Evolutionary conservation across 208 protist species (phyloP), one percentile per base, ranked within the genome.

Genomic region (Perkinsela sp.): DNA sequence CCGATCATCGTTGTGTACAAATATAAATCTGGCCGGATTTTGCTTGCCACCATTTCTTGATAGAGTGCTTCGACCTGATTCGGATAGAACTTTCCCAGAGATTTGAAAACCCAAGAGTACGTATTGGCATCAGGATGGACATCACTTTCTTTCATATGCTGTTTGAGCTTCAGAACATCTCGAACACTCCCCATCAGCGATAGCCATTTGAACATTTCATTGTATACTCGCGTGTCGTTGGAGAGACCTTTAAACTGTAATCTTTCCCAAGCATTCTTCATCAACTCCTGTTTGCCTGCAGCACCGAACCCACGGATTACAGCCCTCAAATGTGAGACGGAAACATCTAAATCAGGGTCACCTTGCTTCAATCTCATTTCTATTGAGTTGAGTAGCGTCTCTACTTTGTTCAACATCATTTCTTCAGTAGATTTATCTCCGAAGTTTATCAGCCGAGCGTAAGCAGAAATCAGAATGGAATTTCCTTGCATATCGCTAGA

Each of bases 141-240:
- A 22, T 71, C 70, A 68, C 74, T 74, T 22, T 68, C 31, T 67
- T 86, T 48, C 87, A 92, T 92, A 69, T 89, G 79, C 67, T 90
- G 80, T 67, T 92, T 92, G 32, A 92, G 75, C 0, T 74, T 75
- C n/a, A 90, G 79, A 1, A 90, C 78, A 67, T 88, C 81, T 76
- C 87, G 87, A 0, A 90, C 81, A 70, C 80, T 90, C 30, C 85
- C 82, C 85, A 90, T 90, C 1, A 90, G 71, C 31, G 85, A 74
- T 32, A 83, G 83, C 85, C 85, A 90, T 73, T 88, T 87, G 73
- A 90, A 76, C 28, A 90, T 72, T 32, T 90, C 85, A 73, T 90
- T 90, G 76, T 87, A 90, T 40, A 90, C 77, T 69, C 85, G 79
- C 29, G 85, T 77, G 71, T 90, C 82, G 70, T 85, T 76, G 0